Conservation (phyloP, 495 filamentous ascomycete genomes). For the Daldinia bambusicola region DNA sequence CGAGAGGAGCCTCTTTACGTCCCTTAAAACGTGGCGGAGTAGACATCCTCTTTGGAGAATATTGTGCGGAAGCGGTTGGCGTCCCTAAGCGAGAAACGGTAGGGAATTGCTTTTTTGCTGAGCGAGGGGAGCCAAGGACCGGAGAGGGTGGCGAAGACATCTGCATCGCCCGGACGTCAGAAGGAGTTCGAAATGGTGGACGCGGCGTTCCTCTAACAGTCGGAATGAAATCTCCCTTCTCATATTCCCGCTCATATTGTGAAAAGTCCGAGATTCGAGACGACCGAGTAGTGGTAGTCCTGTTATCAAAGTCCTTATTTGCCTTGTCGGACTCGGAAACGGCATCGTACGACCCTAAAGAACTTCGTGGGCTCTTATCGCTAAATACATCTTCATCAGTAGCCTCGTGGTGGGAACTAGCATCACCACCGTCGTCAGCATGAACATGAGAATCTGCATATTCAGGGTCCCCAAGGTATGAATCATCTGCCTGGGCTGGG, state of each 20-base stretch:
- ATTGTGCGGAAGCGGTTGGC: slow-evolving; percentile 58
- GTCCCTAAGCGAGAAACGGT: slow-evolving; percentile 60
- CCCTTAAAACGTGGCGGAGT: slow-evolving; percentile 61
- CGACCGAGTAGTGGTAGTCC: slow-evolving; percentile 53
- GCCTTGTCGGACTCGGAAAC: slow-evolving; percentile 39
- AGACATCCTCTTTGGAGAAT: slow-evolving; percentile 68
- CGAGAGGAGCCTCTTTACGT: slow-evolving; percentile 71
- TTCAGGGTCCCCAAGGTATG: slow-evolving; percentile 24
- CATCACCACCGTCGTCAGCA: slow-evolving; percentile 49
- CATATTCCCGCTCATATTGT: slow-evolving; percentile 57
- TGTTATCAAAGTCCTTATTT: slow-evolving; percentile 36
- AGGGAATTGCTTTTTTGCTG: slow-evolving; percentile 55
- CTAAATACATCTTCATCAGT: slow-evolving; percentile 67
- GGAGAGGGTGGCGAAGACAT: slow-evolving; percentile 73
- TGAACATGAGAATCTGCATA: slow-evolving; percentile 31
- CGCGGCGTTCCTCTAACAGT: slow-evolving; percentile 52
- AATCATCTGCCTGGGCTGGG: slow-evolving; percentile 1
- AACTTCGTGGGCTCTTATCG: slow-evolving; percentile 59
- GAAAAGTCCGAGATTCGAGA: slow-evolving; percentile 56
- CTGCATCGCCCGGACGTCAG: slow-evolving; percentile 80
- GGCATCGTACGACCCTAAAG: slow-evolving; percentile 55
- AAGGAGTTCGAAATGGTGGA: slow-evolving; percentile 68
- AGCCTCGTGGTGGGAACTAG: slow-evolving; percentile 59
- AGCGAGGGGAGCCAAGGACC: slow-evolving; percentile 60
- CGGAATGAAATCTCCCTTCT: slow-evolving; percentile 55